These are phyloP conservation scores for Phytopythium vexans DNA, from an alignment of 352 stramenopile genomes.

Conservation along the genomic window DNA sequence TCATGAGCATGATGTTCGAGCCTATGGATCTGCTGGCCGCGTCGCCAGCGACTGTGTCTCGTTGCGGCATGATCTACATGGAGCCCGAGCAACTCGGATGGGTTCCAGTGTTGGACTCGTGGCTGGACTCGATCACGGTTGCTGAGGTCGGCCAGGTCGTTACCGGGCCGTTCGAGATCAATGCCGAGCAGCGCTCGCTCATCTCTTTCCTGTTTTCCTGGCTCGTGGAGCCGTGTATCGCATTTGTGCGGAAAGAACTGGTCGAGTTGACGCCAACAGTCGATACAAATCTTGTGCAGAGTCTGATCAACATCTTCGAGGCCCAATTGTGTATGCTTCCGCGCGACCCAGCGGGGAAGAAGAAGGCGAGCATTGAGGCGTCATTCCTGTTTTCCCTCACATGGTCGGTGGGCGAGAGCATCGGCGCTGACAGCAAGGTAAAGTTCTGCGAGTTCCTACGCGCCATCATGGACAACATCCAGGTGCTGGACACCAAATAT, in stretches of 20 bases:
- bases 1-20: constrained; percentile 97
- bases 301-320: constrained; percentile 85
- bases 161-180: constrained; percentile 70
- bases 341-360: constrained; percentile 69
- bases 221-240: constrained; percentile 88
- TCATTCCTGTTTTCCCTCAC: constrained; percentile 90
- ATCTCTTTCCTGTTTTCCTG: constrained; percentile 82
- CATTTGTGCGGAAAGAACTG: constrained; percentile 86
- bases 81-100: constrained; percentile 91
- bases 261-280: constrained; percentile 86
- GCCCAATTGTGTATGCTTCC: constrained; percentile 69
- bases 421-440: constrained; percentile 60
- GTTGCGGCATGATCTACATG: constrained; percentile 95
- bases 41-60: constrained; percentile 90
- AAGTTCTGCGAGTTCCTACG: constrained; percentile 85
- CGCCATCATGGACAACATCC: constrained; percentile 71
- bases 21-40: constrained; percentile 93
- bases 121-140: constrained; percentile 74
- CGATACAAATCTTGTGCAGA: constrained; percentile 89
- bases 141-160: constrained; percentile 17
- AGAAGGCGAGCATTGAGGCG: constrained; percentile 61
- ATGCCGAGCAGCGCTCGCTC: constrained; percentile 58
- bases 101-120: constrained; percentile 87
- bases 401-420: constrained; percentile 88
- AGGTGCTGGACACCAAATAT: constrained; percentile 68